These are phyloP conservation scores for Periconia digitata DNA, from an alignment of 2,329 filamentous ascomycete genomes.

Conservation along the genomic window DNA sequence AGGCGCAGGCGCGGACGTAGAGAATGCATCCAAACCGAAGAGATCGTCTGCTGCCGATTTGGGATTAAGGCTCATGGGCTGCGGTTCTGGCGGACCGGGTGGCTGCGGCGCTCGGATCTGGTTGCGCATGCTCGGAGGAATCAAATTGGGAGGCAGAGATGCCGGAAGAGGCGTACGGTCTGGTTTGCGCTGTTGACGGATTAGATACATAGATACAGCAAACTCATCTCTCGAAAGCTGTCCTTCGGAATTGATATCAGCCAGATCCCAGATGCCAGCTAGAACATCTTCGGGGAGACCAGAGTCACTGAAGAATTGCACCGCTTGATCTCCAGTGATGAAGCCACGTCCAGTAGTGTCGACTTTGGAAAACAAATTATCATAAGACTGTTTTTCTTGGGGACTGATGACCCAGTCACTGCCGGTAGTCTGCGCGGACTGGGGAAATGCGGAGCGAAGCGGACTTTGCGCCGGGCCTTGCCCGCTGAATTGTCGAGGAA, in stretches of 20 bases:
- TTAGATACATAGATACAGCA: constrained; percentile 95
- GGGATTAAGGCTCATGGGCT: constrained; percentile 43
- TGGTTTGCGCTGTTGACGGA: constrained; percentile 81
- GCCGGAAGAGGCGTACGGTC: constrained; percentile 68
- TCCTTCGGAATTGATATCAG: constrained; percentile 89
- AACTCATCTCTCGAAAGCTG: constrained; percentile 87
- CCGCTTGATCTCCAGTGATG: constrained; percentile 92
- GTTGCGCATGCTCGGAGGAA: constrained; percentile 82
- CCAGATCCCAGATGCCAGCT: constrained; percentile 95
- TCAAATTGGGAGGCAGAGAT: constrained; percentile 74
- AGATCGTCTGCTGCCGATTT: constrained; percentile 91
- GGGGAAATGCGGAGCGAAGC: constrained; percentile 54
- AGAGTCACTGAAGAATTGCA: constrained; percentile 91
- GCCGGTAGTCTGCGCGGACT: constrained; percentile 56
- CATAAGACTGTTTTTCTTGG: constrained; percentile 84
- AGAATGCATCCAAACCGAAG: constrained; percentile 82
- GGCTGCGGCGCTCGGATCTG: constrained; percentile 54
- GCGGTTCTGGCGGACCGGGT: constrained; percentile 45
- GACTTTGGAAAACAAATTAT: constrained; percentile 79
- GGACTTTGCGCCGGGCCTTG: constrained; percentile 62
- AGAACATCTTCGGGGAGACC: constrained; percentile 84
- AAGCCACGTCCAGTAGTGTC: constrained; percentile 79
- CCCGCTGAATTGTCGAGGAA: constrained; percentile 83
- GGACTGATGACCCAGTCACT: constrained; percentile 81
- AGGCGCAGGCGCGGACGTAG: constrained; percentile 49